Evolutionary conservation across 2,329 filamentous ascomycete genomes (phyloP), one percentile per base, ranked within the genome.

Genomic region (Botrytis aclada): DNA sequence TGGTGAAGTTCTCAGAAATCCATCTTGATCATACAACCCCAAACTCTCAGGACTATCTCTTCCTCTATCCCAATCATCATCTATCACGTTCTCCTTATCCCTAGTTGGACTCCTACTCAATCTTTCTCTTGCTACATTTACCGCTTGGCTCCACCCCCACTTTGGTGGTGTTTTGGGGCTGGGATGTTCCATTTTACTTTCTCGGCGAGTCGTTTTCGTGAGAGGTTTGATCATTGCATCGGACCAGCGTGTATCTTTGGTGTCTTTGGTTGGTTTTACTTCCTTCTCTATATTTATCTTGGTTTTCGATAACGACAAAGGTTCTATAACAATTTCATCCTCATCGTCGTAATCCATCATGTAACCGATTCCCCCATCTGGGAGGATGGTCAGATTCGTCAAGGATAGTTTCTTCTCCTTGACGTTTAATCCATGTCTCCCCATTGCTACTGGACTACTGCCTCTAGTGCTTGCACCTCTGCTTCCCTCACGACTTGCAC

Each of bases 21-120:
- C 78, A 29, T 76, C 74, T 45, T 77, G 69, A 73, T 79, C 77
- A 73, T 79, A 79, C 16, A 77, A 34, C 3, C 74, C 77, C 4
- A 76, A 43, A 67, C 77, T 77, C 22, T 62, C 67, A 5, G 54
- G 67, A n/a, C 67, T 61, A 45, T 37, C 54, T 34, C 67, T 45
- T 3, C 56, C 39, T 29, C 12, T 62, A n/a, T 45, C 20, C 54
- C 54, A 60, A 34, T 62, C 54, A 3, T 7, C 2, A 8, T 37
- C 54, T 8, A 37, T 8, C 14, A 16, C 16, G 12, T 69, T 69
- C n/a, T 69, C 47, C 8, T 69, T 69, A 58, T 69, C 65, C 22
- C 65, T 41, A 0, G 37, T 69, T 47, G 65, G 65, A 32, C 65
- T 69, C 9, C 65, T 41, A 22, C 32, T 56, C 16, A 56, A 5